Percentiles rank a stretch among this genome's conserved stretches.
Evolutionary conservation across 2,329 filamentous ascomycete genomes (phyloP).

Genomic region (Pseudopithomyces chartarum): DNA sequence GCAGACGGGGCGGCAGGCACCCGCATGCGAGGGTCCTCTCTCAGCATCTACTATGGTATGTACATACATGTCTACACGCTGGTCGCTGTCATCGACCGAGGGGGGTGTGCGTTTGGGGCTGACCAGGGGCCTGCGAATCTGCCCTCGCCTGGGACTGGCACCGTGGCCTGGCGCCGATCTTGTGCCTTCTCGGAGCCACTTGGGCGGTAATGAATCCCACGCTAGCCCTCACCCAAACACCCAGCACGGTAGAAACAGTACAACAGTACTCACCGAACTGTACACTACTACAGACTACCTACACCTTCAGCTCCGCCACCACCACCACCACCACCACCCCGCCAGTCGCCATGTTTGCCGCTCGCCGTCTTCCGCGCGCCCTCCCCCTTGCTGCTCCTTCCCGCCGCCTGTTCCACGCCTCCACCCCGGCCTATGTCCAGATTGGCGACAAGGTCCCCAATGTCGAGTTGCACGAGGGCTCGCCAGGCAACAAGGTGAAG

Average conservation of each 20-base stretch:
- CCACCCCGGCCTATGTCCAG: conserved; percentile 67
- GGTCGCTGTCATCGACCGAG: neutral
- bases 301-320: conserved; percentile 4
- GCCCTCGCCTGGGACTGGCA: neutral
- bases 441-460: conserved; percentile 80
- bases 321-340: neutral
- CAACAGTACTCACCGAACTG: too few relatives aligned
- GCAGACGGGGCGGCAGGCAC: neutral
- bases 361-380: conserved; percentile 34
- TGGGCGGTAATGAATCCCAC: conserved; percentile 6
- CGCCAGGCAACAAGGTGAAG: conserved; percentile 91
- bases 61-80: too few relatives aligned
- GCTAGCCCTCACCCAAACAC: neutral
- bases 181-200: neutral
- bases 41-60: too few relatives aligned
- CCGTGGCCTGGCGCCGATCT: neutral
- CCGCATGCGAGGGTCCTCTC: too few relatives aligned
- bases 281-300: conserved; percentile 5
- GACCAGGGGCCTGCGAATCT: neutral
- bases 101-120: neutral
- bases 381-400: conserved; percentile 22
- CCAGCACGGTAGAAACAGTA: too few relatives aligned
- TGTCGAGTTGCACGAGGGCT: conserved; percentile 78
- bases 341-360: conserved; percentile 25
- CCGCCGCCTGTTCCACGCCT: conserved; percentile 64